Base-by-base conservation (phyloP, 192 early-diverging fungal genomes). In the Coemansia sp. region DNA sequence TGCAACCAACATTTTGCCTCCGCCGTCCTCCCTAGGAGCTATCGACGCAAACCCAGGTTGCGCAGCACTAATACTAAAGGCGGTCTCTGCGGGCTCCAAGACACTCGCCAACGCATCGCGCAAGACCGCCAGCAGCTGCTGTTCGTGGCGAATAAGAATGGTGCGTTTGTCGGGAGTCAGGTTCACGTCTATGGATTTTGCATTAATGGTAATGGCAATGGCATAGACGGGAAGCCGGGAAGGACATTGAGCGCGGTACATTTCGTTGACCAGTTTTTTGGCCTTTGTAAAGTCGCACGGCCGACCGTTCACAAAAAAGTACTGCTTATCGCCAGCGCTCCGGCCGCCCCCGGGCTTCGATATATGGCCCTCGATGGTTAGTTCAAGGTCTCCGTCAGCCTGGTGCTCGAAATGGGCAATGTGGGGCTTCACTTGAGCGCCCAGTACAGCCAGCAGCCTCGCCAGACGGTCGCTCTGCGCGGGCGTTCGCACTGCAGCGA, bases 141-240 rank as follows among this genome's bases (percentile, higher is more conserved):
- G 5, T 48, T 98, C 96, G 33, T 89, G 71, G 38, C 94, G 85
- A 8, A 98, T 60, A 58, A 95, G 75, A 15, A 98, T 79, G 0
- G 88, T 96, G 25, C 94, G 82, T 55, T 98, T 98, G 63, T 98
- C 90, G 1, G 96, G 96, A 19, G 88, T 91, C 19, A 98, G 81
- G 53, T 98, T 98, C 23, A 95, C 90, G 80, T 99, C 94, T 25
- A 88, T 86, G 10, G 71, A 68, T 8, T 33, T 25, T 0, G 48
- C 38, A 11, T 9, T 38, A 55, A 74, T 61, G 23, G 43, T 39
- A 45, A 97, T 62, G 34, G 89, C 79, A 10, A 88, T 79, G 13
- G 92, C 77, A 32, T 88, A 60, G 21, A 93, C 82, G 0, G 95
- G 95, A 51, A 88, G 92, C 55, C 90, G 85, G 14, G 86, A 77